Conservation (phyloP, 306 rosid genomes). For the Malus sieversii region DNA sequence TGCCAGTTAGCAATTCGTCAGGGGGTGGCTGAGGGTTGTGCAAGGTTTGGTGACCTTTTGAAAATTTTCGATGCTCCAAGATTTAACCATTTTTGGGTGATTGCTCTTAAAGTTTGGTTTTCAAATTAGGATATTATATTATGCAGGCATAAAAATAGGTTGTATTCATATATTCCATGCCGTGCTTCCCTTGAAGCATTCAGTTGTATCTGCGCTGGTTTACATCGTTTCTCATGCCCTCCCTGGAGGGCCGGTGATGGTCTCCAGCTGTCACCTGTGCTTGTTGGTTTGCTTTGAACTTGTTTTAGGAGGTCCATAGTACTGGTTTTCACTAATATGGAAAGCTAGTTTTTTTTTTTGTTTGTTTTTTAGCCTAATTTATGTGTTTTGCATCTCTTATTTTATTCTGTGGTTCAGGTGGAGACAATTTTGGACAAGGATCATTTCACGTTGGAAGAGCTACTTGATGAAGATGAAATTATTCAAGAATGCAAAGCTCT, state of each 20-base stretch:
- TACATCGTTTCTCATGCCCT: neutral
- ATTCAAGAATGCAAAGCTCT: constrained; percentile 99
- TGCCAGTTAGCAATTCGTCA: neutral
- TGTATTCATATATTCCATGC: neutral
- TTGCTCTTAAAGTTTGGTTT: neutral
- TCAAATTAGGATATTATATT: neutral
- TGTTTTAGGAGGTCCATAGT: neutral
- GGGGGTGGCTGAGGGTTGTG: neutral
- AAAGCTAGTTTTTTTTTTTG: constrained; percentile 2
- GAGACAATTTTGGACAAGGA: constrained; percentile 97
- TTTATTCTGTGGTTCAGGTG: constrained; percentile 49
- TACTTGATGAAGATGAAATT: constrained; percentile 95
- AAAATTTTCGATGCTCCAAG: neutral
- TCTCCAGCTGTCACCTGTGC: neutral
- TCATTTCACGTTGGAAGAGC: constrained; percentile 78
- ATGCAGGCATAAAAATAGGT: neutral
- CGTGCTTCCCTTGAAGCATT: neutral
- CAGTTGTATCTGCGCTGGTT: neutral
- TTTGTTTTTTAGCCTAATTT: neutral
- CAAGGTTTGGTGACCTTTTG: neutral
- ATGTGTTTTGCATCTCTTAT: constrained; percentile 4
- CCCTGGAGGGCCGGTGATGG: neutral
- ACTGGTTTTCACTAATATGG: neutral
- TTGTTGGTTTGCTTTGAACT: neutral
- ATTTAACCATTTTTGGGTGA: neutral